Percentiles rank a stretch among this genome's conserved stretches.
phyloP scores from a whole-genome alignment of 345 rosid species.

The Hibiscus syriacus region DNA sequence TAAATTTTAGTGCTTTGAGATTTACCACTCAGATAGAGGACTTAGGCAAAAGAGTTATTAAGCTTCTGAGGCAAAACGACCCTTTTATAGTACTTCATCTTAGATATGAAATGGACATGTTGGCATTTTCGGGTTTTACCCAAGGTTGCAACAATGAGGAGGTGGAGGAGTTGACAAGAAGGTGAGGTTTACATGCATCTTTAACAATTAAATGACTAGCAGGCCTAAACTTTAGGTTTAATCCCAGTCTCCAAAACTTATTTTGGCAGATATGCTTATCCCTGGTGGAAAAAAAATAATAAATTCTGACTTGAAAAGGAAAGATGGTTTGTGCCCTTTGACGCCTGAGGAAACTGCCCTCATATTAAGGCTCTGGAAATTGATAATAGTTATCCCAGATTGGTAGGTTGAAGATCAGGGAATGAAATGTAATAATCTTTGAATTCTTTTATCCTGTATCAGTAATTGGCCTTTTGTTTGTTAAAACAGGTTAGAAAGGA shows the following conservation, averaged over 20 bases:
- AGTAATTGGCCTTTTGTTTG: background rate
- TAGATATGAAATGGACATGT: conserved; percentile 98
- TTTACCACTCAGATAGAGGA: conserved; percentile 94
- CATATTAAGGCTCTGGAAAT: conserved; percentile 61
- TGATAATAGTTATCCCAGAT: conserved; percentile 56
- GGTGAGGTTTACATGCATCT: conserved; percentile 33
- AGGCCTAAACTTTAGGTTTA: background rate
- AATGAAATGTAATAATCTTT: background rate
- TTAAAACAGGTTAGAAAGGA: conserved; percentile 76
- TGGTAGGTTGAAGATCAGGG: conserved; percentile 36
- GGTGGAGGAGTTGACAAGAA: conserved; percentile 86
- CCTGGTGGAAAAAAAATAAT: conserved; percentile 90
- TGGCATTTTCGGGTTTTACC: conserved; percentile 94
- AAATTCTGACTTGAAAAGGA: conserved; percentile 69
- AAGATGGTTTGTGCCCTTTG: conserved; percentile 82
- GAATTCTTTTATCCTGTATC: background rate
- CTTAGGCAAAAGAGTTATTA: conserved; percentile 70
- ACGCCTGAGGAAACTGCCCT: conserved; percentile 90
- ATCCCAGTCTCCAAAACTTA: background rate
- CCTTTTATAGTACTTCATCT: conserved; percentile 91
- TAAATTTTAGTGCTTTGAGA: conserved; percentile 73
- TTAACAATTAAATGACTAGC: background rate
- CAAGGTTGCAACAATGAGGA: conserved; percentile 88
- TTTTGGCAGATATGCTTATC: conserved; percentile 72
- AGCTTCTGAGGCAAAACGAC: conserved; percentile 69